Conservation (phyloP, 257 asterid genomes). For the Ilex aquifolium region DNA sequence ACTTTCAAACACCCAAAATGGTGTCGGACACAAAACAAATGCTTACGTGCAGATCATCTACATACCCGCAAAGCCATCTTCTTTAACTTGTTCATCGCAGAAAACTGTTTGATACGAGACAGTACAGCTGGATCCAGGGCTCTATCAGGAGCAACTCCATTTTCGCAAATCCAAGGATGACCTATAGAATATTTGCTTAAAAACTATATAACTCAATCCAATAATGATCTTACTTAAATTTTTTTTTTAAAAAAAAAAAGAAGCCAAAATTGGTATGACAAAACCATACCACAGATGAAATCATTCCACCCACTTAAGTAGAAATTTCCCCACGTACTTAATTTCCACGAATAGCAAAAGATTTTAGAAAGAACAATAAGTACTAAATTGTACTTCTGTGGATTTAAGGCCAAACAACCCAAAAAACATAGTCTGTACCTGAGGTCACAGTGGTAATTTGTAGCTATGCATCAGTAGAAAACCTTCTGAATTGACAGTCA, state of each 20-base stretch:
- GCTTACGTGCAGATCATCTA: not conserved
- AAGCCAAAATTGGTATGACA: no score
- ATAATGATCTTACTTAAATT: constrained; percentile 5
- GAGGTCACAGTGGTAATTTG: no score
- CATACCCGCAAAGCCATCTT: constrained; percentile 90
- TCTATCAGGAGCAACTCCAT: constrained; percentile 83
- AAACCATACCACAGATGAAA: not conserved
- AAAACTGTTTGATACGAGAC: constrained; percentile 72
- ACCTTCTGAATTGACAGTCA: no score
- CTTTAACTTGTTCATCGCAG: constrained; percentile 78
- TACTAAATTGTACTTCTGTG: no score
- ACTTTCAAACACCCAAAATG: no score
- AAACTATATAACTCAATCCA: constrained; percentile 12
- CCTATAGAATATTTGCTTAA: constrained; percentile 26
- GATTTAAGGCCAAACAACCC: no score
- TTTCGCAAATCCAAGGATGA: constrained; percentile 81
- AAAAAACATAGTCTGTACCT: no score
- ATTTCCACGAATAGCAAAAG: no score
- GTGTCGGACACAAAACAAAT: not conserved
- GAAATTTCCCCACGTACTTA: no score
- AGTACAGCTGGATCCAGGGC: constrained; percentile 73
- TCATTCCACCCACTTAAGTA: not conserved
- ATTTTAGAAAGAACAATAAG: no score
- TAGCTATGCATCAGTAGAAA: no score
- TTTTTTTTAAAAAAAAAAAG: no score